These are phyloP conservation scores for Volvox reticuliferus DNA, from an alignment of 139 green algal genomes.

Conservation along the genomic window DNA sequence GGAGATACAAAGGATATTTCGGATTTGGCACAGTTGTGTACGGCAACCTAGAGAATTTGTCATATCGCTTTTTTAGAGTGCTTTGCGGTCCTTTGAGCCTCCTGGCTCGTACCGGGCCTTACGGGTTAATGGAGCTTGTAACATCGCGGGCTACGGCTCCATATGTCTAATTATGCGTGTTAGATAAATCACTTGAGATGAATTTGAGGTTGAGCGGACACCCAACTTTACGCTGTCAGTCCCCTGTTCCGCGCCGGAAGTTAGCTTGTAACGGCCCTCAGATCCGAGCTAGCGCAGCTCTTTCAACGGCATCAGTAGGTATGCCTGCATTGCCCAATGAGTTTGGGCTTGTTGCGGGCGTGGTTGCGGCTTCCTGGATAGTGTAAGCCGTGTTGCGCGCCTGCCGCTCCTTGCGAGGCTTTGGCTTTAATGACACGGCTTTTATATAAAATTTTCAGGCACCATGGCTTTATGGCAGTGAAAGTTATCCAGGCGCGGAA, in stretches of 20 bases:
- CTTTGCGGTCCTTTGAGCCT: too few species aligned
- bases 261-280: not conserved
- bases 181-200: too few species aligned
- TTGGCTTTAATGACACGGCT: not conserved
- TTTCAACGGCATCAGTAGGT: not conserved
- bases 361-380: not conserved
- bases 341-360: constrained; percentile 26
- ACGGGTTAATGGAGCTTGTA: too few species aligned
- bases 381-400: constrained; percentile 13
- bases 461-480: constrained; percentile 46
- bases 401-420: not conserved
- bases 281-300: not conserved
- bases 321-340: not conserved
- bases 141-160: too few species aligned
- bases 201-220: too few species aligned
- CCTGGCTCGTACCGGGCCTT: too few species aligned
- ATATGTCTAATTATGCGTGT: too few species aligned
- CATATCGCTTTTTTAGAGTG: too few species aligned
- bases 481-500: constrained; percentile 50
- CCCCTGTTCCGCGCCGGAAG: not conserved
- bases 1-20: too few species aligned
- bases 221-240: too few species aligned
- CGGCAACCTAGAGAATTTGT: too few species aligned
- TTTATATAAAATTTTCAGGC: not conserved
- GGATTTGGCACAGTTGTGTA: too few species aligned